Evolutionary conservation across 345 rosid species (phyloP), one percentile per base, ranked within the genome.

Genomic region (Moringa oleifera): DNA sequence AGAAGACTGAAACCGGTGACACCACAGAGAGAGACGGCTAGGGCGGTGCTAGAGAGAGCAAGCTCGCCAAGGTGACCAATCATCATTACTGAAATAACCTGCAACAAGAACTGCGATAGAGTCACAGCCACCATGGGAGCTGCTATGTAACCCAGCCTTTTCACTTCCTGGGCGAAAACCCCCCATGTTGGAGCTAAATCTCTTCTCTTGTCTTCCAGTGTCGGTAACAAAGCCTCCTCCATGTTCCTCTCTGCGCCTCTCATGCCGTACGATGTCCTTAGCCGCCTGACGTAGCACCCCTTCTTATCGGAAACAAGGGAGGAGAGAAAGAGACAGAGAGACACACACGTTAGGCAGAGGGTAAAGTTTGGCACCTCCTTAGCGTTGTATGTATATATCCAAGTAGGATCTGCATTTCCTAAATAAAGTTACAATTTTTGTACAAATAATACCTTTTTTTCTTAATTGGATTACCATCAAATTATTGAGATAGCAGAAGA

Each of bases 41-140:
- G 79, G 78, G 98, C 87, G 4, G 94, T 74, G 81, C 90, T 83
- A 2, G 98, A 82, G 51, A 91, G 89, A 25, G 25, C 65, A 20
- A 89, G 91, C 73, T 86, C 75, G 9, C 94, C 90, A 50, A 89
- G 87, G 59, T 89, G 98, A 65, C 97, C 97, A 13, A 77, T 88
- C 95, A 91, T 86, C 85, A 83, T 83, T 17, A 80, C 59, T 1
- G 94, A 80, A 15, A 86, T 62, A 2, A 91, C 69, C 61, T 86
- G 91, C 63, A 85, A 54, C 21, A 77, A 63, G 66, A 77, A 83
- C 72, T 68, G 83, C 0, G 91, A 86, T 0, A 78, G 67, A 54
- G 64, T 72, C 15, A 88, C 88, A 0, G 86, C 88, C 52, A 91
- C 75, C 96, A 91, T 86, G 0, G 96, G 96, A 0, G 65, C 86